Evolutionary conservation across 2,329 filamentous ascomycete species (phyloP).

Genomic region (Colletotrichum destructivum): DNA sequence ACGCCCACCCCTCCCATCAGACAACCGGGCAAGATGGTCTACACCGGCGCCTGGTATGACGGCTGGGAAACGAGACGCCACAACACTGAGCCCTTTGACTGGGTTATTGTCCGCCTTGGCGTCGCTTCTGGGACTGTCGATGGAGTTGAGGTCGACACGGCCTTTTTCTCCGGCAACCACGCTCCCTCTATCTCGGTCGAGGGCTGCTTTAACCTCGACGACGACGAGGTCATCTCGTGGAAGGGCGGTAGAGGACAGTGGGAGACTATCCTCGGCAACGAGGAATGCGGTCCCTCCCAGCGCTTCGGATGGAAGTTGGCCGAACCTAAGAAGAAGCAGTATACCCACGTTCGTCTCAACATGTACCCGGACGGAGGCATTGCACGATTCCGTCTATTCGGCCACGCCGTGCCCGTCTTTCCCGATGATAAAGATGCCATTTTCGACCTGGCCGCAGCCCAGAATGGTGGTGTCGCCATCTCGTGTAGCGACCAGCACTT

Average conservation of each 20-base stretch:
- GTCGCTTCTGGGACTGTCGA: slow-evolving; percentile 80
- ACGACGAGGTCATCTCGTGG: slow-evolving; percentile 76
- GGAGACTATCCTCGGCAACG: slow-evolving; percentile 79
- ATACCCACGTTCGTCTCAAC: slow-evolving; percentile 84
- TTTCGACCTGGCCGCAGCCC: slow-evolving; percentile 83
- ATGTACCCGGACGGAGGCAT: slow-evolving; percentile 93
- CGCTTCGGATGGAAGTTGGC: slow-evolving; percentile 81
- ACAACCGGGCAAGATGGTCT: slow-evolving; percentile 78
- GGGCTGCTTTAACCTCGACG: slow-evolving; percentile 77
- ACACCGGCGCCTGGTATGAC: slow-evolving; percentile 79
- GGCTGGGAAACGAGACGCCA: slow-evolving; percentile 80
- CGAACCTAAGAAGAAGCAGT: slow-evolving; percentile 73
- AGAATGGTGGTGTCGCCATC: slow-evolving; percentile 83
- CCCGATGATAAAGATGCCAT: slow-evolving; percentile 75
- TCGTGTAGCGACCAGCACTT: slow-evolving; percentile 89
- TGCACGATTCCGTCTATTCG: slow-evolving; percentile 83
- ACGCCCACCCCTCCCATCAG: slow-evolving; percentile 75
- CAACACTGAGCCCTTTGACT: slow-evolving; percentile 76
- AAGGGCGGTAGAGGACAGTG: slow-evolving; percentile 73
- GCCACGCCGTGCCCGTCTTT: slow-evolving; percentile 82
- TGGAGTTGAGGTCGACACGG: slow-evolving; percentile 85
- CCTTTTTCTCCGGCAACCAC: slow-evolving; percentile 87
- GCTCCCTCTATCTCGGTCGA: slow-evolving; percentile 85
- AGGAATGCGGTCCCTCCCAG: slow-evolving; percentile 82
- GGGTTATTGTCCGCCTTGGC: slow-evolving; percentile 76